Evolutionary conservation across 2,329 filamentous ascomycete genomes (phyloP).

Genomic region (Elsinoe fawcettii): DNA sequence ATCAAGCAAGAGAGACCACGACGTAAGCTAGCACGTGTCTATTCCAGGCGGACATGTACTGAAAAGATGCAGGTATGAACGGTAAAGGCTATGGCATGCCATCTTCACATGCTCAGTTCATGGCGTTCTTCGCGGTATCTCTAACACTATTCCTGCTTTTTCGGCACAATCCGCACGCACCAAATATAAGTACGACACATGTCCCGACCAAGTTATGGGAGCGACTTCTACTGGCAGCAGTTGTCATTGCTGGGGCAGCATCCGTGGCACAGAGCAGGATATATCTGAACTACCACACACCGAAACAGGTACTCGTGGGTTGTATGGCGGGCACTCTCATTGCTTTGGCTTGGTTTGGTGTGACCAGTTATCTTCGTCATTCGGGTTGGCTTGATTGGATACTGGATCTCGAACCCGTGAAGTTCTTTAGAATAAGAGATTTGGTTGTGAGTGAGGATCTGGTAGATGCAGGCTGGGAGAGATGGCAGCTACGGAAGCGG

Average conservation of each 20-base stretch:
- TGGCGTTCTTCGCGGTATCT: conserved; percentile 81
- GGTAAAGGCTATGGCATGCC: conserved; percentile 98
- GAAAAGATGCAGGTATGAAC: conserved; percentile 50
- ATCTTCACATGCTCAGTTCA: conserved; percentile 88
- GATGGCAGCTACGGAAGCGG: conserved; percentile 60
- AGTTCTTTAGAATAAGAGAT: conserved; percentile 68
- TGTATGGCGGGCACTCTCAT: conserved; percentile 61
- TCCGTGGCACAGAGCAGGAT: conserved; percentile 70
- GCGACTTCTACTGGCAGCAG: conserved; percentile 46
- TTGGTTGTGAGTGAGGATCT: conserved; percentile 81
- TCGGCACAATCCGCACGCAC: conserved; percentile 56
- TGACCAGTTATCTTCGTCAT: conserved; percentile 59
- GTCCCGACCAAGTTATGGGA: conserved; percentile 55
- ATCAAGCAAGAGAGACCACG: conserved; percentile 87
- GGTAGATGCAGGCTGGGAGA: conserved; percentile 86
- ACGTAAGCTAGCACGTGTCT: conserved; percentile 44
- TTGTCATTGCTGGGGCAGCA: conserved; percentile 35
- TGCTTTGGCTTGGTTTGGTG: conserved; percentile 69
- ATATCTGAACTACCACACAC: conserved; percentile 89
- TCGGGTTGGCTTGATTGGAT: conserved; percentile 65
- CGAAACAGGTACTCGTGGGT: conserved; percentile 78
- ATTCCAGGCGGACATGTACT: neutral
- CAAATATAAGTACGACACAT: conserved; percentile 37
- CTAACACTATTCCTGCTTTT: conserved; percentile 76
- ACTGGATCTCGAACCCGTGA: conserved; percentile 57